phyloP scores from a whole-genome alignment of 2,329 filamentous ascomycete genomes.

The Chrysoporthe cubensis region DNA sequence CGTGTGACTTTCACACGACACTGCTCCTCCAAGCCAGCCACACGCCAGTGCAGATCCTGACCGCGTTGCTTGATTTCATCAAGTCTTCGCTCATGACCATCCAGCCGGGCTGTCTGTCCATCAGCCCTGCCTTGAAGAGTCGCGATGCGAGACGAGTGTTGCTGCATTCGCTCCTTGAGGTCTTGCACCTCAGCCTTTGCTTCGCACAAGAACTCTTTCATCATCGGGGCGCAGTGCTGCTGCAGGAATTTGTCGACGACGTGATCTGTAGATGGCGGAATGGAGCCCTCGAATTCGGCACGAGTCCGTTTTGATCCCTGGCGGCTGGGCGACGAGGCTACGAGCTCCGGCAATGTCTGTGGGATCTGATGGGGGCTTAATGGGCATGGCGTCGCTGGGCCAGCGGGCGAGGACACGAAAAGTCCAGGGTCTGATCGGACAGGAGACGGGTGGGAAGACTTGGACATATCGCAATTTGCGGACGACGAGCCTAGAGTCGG shows the following conservation, averaged over 20 bases:
- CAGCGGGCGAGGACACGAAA: background rate
- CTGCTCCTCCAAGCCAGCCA: background rate
- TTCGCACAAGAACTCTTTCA: background rate
- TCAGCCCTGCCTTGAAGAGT: background rate
- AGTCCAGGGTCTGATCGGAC: background rate
- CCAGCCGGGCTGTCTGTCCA: background rate
- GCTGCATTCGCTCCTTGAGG: background rate
- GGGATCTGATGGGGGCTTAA: background rate
- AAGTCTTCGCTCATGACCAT: background rate
- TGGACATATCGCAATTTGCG: background rate
- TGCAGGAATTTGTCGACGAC: background rate
- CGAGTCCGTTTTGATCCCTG: background rate
- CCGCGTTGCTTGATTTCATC: background rate
- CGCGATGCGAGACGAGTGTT: background rate
- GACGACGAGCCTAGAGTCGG: background rate
- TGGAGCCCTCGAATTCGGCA: background rate
- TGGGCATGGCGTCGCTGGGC: background rate
- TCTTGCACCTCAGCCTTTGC: background rate
- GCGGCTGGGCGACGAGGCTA: background rate
- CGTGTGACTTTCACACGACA: background rate
- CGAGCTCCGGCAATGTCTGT: background rate
- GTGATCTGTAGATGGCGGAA: background rate
- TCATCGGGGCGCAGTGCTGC: background rate
- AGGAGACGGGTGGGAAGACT: background rate
- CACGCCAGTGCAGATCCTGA: background rate